Conservation (phyloP, 345 rosid genomes). For the Nasturtium officinale region DNA sequence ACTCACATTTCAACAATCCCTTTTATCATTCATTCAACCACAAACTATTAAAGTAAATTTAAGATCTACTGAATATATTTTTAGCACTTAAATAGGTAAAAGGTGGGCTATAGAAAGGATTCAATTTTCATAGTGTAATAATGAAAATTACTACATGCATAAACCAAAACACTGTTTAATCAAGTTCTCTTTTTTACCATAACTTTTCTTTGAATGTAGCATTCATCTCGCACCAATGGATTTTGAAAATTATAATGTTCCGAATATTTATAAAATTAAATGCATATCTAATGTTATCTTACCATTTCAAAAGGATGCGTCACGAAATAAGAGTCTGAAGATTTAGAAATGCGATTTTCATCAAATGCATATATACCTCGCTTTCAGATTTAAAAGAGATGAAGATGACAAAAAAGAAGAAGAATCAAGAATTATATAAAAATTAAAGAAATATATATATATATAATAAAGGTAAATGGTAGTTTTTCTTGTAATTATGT, state of each 20-base stretch:
- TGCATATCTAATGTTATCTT: neutral
- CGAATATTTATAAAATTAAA: neutral
- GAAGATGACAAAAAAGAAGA: neutral
- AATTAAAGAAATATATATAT: neutral
- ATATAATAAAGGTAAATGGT: neutral
- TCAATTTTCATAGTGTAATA: neutral
- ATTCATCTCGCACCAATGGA: neutral
- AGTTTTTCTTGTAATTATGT: neutral
- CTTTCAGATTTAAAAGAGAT: neutral
- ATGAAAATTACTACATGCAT: neutral
- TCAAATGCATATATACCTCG: neutral
- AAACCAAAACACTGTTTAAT: neutral
- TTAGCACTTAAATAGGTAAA: neutral
- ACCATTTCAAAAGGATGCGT: neutral
- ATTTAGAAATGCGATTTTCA: neutral
- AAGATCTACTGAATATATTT: neutral
- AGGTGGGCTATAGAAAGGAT: neutral
- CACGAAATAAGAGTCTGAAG: neutral
- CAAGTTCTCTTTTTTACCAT: neutral
- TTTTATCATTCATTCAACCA: constrained; percentile 1
- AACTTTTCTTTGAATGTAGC: neutral
- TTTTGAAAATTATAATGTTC: neutral
- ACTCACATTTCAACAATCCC: constrained; percentile 18
- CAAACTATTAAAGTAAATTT: neutral
- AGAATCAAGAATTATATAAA: neutral